A percentile compares a stretch with the other conserved stretches of the same genome.
Evolutionary conservation across 2,329 filamentous ascomycete species (phyloP).

Genomic region (Penicillium sp.): DNA sequence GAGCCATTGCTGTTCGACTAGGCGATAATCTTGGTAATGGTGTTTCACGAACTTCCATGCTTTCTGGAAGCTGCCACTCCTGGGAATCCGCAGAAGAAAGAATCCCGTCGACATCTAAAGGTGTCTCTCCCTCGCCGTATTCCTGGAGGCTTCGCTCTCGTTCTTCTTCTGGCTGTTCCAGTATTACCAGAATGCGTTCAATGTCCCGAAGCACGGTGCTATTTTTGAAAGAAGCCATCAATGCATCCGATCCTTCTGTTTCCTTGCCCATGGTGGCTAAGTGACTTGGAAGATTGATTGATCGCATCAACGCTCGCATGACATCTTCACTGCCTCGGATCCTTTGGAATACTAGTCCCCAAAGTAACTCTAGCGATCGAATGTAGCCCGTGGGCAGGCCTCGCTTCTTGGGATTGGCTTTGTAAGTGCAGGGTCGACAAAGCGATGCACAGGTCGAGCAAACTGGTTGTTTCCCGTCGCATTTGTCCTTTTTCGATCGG

Average conservation of each 20-base stretch:
- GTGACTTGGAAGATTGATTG: slow-evolving; percentile 41
- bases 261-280: slow-evolving; percentile 41
- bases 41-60: slow-evolving; percentile 19
- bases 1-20: slow-evolving; percentile 22
- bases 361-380: slow-evolving; percentile 66
- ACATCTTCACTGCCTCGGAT: slow-evolving; percentile 60
- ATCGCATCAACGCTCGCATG: slow-evolving; percentile 55
- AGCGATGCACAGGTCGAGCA: slow-evolving; percentile 67
- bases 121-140: slow-evolving; percentile 28
- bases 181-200: slow-evolving; percentile 57
- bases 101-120: slow-evolving; percentile 31
- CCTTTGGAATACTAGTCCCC: slow-evolving; percentile 65
- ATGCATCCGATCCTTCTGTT: slow-evolving; percentile 52
- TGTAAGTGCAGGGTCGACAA: slow-evolving; percentile 67
- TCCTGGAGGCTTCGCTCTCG: slow-evolving; percentile 30
- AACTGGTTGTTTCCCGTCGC: slow-evolving; percentile 65
- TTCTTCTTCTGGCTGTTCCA: slow-evolving; percentile 41
- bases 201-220: slow-evolving; percentile 63
- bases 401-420: slow-evolving; percentile 70
- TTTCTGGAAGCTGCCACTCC: slow-evolving; percentile 37
- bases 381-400: slow-evolving; percentile 80
- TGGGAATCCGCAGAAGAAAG: slow-evolving; percentile 32
- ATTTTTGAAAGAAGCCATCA: slow-evolving; percentile 63
- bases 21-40: slow-evolving; percentile 28
- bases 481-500: slow-evolving; percentile 67